Base-by-base conservation (phyloP, 352 stramenopile species). In the Globisporangium polare region DNA sequence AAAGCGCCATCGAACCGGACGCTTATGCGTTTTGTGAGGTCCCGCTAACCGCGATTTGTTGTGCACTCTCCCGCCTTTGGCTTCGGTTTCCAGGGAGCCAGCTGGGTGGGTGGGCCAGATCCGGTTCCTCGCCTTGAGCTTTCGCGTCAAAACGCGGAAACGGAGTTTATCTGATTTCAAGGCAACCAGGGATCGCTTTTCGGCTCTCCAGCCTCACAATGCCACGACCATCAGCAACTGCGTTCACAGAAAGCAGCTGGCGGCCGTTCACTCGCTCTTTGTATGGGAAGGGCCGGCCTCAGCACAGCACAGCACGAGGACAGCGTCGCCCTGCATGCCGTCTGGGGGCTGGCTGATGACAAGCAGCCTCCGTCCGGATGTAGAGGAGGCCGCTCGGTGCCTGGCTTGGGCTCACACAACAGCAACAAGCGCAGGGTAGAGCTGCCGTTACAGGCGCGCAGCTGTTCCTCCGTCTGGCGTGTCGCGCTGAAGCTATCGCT, bases 221-320 rank as follows among this genome's bases (percentile, higher is more conserved):
- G 24, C 12, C 24, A 15, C 33, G 24, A 31, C 9, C 9, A 37
- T 20, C 22, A 26, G 10, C 18, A n/a, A 15, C n/a, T 15, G 22
- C 24, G 37, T 39, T 59, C 24, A 24, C 7, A 5, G 20, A 39
- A 53, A 53, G 47, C 47, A 53, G 47, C 47, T 53, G 47, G 15
- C 29, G 17, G 41, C 8, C 41, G 39, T 24, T 15, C 26, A 53
- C 47, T 53, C 26, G 47, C 15, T 37, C 6, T 53, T 39, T 53
- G 47, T 53, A 53, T 53, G 47, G 13, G 18, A 20, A 24, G n/a
- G 41, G 12, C 17, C 17, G 29, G 29, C 29, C 29, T 33, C 29
- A 24, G 20, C 41, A 24, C 3, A 45, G 4, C 29, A 8, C 29
- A 24, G 20, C 41, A 24, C 3, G 20, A 45, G 29, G 29, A 8